Evolutionary conservation across 768 basidiomycete genomes (phyloP).

Genomic region (Lactifluus pinguis): DNA sequence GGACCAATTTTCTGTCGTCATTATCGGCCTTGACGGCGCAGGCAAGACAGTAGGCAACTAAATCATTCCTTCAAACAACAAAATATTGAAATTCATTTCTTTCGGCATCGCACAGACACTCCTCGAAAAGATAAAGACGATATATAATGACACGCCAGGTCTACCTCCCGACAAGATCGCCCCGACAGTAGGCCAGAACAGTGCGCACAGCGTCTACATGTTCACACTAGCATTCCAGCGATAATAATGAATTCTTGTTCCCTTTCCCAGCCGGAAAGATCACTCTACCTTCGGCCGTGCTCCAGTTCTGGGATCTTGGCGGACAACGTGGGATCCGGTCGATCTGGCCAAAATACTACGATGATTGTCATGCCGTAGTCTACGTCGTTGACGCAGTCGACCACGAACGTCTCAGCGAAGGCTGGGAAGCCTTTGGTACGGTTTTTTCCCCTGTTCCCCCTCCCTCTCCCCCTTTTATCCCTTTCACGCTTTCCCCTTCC

Average conservation of each 20-base stretch:
- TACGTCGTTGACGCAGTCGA: constrained; percentile 94
- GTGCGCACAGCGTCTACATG: constrained; percentile 37
- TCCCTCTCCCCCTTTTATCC: not conserved
- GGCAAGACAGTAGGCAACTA: constrained; percentile 67
- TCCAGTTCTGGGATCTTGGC: constrained; percentile 96
- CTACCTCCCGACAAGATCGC: constrained; percentile 90
- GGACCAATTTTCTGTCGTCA: constrained; percentile 89
- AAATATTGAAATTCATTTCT: not conserved
- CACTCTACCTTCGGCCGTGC: constrained; percentile 82
- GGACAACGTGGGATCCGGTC: constrained; percentile 89
- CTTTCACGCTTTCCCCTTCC: too few relatives aligned
- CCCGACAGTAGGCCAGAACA: constrained; percentile 97
- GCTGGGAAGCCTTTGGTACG: constrained; percentile 96
- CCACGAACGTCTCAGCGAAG: constrained; percentile 79
- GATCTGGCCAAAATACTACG: constrained; percentile 93
- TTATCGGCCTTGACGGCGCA: constrained; percentile 87
- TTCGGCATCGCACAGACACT: constrained; percentile 46
- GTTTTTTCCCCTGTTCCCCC: not conserved
- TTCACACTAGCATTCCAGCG: too few relatives aligned
- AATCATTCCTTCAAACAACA: not conserved
- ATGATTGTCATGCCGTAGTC: constrained; percentile 94
- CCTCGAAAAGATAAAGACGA: constrained; percentile 88
- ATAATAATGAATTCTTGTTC: too few relatives aligned
- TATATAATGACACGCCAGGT: constrained; percentile 80
- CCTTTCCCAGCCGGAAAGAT: constrained; percentile 76